Conservation (phyloP, 2,329 filamentous ascomycete genomes). For the Albifimbria verrucaria region DNA sequence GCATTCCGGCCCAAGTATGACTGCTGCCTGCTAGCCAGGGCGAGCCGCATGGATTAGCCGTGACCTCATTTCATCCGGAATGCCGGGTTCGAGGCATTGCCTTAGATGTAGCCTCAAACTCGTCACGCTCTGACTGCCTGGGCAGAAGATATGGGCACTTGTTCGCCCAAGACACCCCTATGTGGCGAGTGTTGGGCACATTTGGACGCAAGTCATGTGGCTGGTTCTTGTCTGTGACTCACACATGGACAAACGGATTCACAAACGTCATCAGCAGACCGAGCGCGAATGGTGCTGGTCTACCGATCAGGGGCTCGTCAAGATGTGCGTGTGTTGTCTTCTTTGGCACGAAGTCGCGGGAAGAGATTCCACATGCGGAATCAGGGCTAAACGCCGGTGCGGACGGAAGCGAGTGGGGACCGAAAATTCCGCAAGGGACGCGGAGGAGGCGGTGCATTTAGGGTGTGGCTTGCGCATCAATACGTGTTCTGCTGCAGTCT, state of each 20-base stretch:
- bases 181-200: background rate
- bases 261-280: background rate
- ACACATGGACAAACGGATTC: background rate
- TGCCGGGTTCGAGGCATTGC: background rate
- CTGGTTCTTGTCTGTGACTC: background rate
- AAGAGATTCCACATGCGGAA: background rate
- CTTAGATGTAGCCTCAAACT: too few relatives aligned
- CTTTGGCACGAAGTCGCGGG: background rate
- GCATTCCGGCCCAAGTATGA: background rate
- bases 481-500: too few relatives aligned
- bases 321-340: background rate
- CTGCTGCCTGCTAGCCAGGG: background rate
- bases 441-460: background rate
- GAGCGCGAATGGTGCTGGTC: too few relatives aligned
- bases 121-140: background rate
- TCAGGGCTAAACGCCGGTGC: background rate
- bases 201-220: background rate
- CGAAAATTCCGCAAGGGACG: background rate
- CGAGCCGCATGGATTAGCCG: background rate
- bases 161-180: background rate
- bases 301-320: background rate
- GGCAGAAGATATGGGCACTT: background rate
- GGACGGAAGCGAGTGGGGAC: background rate
- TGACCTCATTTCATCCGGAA: background rate
- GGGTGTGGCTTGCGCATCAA: background rate